Evolutionary conservation across 2,329 filamentous ascomycete genomes (phyloP).

Genomic region (Biscogniauxia marginata): DNA sequence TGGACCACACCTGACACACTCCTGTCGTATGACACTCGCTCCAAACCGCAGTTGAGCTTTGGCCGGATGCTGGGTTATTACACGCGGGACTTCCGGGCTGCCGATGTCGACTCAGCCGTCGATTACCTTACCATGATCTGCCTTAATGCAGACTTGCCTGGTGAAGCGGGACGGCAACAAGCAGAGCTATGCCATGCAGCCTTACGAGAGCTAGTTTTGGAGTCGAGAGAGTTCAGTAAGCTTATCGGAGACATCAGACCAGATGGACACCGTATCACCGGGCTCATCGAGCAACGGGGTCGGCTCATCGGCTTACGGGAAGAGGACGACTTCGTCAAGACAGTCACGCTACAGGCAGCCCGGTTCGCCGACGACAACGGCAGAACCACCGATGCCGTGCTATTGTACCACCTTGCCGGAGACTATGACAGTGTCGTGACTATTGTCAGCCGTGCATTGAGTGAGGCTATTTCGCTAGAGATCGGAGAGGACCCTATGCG

Average conservation of each 20-base stretch:
- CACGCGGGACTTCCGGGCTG: constrained; percentile 91
- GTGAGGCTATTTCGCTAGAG: constrained; percentile 83
- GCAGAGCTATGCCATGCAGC: constrained; percentile 86
- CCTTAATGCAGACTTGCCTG: constrained; percentile 80
- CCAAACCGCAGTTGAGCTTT: constrained; percentile 85
- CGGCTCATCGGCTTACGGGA: constrained; percentile 76
- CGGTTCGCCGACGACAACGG: constrained; percentile 93
- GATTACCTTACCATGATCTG: constrained; percentile 93
- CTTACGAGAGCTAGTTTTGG: constrained; percentile 89
- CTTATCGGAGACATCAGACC: constrained; percentile 86
- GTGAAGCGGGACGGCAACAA: constrained; percentile 73
- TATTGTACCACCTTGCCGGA: constrained; percentile 90
- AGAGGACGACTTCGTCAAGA: constrained; percentile 81
- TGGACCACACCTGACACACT: constrained; percentile 70
- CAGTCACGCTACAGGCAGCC: constrained; percentile 91
- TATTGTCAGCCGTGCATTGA: constrained; percentile 86
- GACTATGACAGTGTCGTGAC: constrained; percentile 93
- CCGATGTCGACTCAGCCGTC: constrained; percentile 82
- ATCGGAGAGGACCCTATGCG: constrained; percentile 78
- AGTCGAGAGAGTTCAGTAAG: constrained; percentile 93
- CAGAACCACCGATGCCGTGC: constrained; percentile 86
- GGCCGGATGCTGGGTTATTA: constrained; percentile 92
- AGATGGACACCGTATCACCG: constrained; percentile 81
- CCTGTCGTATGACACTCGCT: constrained; percentile 63
- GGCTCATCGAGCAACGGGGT: constrained; percentile 83